Percentiles rank a stretch among this genome's conserved stretches.
Evolutionary conservation across 148 eudicot genomes (phyloP).

Genomic region (Camellia lanceoleosa): DNA sequence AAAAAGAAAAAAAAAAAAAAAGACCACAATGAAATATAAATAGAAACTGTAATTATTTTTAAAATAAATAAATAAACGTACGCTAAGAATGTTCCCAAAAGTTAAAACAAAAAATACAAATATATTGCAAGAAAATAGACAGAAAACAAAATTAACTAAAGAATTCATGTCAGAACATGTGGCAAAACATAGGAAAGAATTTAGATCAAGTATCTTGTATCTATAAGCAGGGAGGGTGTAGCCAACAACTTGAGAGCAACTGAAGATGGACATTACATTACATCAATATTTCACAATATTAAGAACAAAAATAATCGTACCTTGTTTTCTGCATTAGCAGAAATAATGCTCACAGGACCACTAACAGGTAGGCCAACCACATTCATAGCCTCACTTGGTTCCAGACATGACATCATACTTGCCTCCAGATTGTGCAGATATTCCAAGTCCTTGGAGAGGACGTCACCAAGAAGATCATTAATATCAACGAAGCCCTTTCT

Average conservation of each 20-base stretch:
- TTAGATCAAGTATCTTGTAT: no score
- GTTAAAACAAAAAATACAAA: background rate
- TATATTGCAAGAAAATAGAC: background rate
- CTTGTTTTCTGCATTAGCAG: slow-evolving; percentile 42
- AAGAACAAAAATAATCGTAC: slow-evolving; percentile 30
- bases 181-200: no score
- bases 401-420: slow-evolving; percentile 38
- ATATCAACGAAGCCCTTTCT: slow-evolving; percentile 44
- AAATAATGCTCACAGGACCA: slow-evolving; percentile 28
- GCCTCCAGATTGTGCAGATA: slow-evolving; percentile 45
- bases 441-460: slow-evolving; percentile 57
- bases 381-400: slow-evolving; percentile 30
- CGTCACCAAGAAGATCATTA: slow-evolving; percentile 34
- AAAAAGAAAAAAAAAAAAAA: background rate
- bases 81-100: background rate
- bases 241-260: background rate
- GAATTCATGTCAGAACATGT: background rate
- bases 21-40: background rate
- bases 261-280: no score
- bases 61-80: background rate
- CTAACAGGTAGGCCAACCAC: slow-evolving; percentile 25
- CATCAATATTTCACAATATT: background rate
- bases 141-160: background rate
- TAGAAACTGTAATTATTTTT: background rate
- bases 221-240: no score